Conservation (phyloP, 169 alveolate species). For the Plasmodium gonderi region DNA sequence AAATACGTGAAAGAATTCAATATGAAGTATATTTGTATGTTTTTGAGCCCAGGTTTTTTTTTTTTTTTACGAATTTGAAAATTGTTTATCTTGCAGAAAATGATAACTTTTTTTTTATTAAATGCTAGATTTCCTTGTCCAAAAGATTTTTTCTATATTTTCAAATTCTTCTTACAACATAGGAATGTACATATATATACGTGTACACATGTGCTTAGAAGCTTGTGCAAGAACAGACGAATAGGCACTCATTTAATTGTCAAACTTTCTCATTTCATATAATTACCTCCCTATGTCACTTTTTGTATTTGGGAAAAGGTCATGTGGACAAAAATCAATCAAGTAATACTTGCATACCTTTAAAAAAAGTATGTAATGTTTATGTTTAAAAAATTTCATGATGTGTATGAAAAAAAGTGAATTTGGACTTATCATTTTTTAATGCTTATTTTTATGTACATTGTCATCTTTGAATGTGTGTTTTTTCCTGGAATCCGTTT, state of each 20-base stretch:
- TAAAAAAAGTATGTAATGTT: slow-evolving; percentile 4
- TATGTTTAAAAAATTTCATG: not conserved
- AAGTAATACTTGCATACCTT: slow-evolving; percentile 90
- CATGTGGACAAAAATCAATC: slow-evolving; percentile 94
- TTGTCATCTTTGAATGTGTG: slow-evolving; percentile 76
- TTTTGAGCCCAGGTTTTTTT: not conserved
- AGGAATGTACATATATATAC: slow-evolving; percentile 45
- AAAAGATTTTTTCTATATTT: slow-evolving; percentile 24
- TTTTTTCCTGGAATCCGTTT: slow-evolving; percentile 72
- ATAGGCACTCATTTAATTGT: not conserved
- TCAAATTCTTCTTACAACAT: not conserved
- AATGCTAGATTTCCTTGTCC: slow-evolving; percentile 30
- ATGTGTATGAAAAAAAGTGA: not conserved
- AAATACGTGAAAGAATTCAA: not conserved
- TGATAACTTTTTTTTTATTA: slow-evolving; percentile 7
- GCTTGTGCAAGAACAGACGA: not conserved
- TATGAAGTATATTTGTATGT: not conserved
- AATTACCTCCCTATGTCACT: slow-evolving; percentile 91
- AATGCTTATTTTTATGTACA: slow-evolving; percentile 28
- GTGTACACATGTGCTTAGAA: not conserved
- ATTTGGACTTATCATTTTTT: not conserved
- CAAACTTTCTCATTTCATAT: not conserved
- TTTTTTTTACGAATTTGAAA: slow-evolving; percentile 36
- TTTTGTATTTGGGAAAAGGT: slow-evolving; percentile 91
- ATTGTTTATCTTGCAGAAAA: not conserved